These are phyloP conservation scores for Leishmania tarentolae DNA, from an alignment of 208 protist genomes.

Conservation along the genomic window DNA sequence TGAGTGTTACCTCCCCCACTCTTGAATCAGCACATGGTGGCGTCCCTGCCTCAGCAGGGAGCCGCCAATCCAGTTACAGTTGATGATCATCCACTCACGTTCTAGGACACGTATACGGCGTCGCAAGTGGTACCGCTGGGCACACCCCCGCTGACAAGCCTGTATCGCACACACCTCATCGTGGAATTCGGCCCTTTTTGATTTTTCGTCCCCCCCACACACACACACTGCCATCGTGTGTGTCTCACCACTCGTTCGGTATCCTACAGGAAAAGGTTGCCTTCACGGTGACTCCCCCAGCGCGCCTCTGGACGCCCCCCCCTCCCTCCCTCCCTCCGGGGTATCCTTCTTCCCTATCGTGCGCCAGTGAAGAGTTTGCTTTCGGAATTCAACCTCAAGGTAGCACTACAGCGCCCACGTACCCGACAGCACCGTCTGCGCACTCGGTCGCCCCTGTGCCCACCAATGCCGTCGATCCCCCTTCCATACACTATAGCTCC, in stretches of 20 bases:
- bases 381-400: background rate
- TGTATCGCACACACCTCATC: background rate
- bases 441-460: background rate
- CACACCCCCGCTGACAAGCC: background rate
- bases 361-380: background rate
- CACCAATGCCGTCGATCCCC: background rate
- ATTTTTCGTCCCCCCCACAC: background rate
- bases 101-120: background rate
- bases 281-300: background rate
- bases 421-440: constrained; percentile 4
- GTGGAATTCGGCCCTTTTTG: background rate
- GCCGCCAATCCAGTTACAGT: background rate
- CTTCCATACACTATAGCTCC: background rate
- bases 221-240: background rate
- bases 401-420: background rate
- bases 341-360: background rate
- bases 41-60: background rate
- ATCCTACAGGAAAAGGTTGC: background rate
- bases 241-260: background rate
- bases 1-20: background rate
- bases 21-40: background rate
- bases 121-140: background rate
- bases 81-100: background rate
- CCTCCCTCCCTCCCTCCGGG: too few species aligned
- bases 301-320: background rate